These are phyloP conservation scores for Pseudonectria buxi DNA, from an alignment of 2,329 filamentous ascomycete genomes.

Conservation along the genomic window DNA sequence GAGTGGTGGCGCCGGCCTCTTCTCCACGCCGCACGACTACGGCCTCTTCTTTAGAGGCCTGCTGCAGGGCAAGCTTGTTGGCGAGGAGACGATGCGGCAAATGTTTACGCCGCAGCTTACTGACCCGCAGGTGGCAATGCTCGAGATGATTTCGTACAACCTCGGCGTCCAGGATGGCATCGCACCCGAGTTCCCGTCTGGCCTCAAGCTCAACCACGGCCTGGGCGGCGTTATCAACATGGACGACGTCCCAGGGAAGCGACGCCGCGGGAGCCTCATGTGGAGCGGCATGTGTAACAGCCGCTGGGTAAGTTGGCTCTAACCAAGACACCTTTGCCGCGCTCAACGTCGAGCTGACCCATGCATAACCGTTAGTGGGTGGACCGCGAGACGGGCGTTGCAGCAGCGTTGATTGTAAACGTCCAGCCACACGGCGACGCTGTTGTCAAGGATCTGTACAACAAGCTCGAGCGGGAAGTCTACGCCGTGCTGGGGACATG, in stretches of 20 bases:
- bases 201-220: conserved; percentile 29
- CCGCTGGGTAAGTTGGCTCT: conserved; percentile 32
- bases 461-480: conserved; percentile 33
- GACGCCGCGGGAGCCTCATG: conserved; percentile 35
- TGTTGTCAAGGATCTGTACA: conserved; percentile 28
- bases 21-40: conserved; percentile 35
- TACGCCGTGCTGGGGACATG: conserved; percentile 24
- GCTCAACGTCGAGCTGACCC: neutral
- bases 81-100: conserved; percentile 20
- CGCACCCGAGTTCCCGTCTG: conserved; percentile 31
- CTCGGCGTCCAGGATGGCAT: conserved; percentile 18
- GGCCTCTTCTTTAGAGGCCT: conserved; percentile 28
- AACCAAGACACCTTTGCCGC: no score
- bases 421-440: conserved; percentile 33
- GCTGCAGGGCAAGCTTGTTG: conserved; percentile 26
- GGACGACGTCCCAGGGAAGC: conserved; percentile 32
- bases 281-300: conserved; percentile 38
- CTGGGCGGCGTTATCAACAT: conserved; percentile 34
- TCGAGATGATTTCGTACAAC: conserved; percentile 16
- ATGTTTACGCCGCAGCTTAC: conserved; percentile 38
- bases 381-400: conserved; percentile 33
- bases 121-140: conserved; percentile 16
- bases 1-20: conserved; percentile 38
- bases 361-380: conserved; percentile 24
- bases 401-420: conserved; percentile 32